Percentiles rank a stretch among this genome's conserved stretches.
These are phyloP conservation scores for Coemansia sp. DNA, from an alignment of 192 early-diverging fungal species.

Conservation along the genomic window DNA sequence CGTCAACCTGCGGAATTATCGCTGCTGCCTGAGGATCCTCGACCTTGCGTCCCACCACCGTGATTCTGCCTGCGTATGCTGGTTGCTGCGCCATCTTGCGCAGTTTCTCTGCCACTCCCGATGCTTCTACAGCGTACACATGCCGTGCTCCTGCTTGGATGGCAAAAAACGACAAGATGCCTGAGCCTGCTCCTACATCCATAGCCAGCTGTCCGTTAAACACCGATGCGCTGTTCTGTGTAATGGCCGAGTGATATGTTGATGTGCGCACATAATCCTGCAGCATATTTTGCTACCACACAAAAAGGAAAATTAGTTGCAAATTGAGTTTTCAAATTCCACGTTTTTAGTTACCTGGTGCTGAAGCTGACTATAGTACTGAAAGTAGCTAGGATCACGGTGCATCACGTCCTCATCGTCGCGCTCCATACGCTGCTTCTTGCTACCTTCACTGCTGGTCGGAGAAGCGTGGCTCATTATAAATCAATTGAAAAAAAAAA, in stretches of 20 bases:
- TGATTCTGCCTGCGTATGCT: slow-evolving; percentile 65
- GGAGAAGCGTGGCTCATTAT: slow-evolving; percentile 4
- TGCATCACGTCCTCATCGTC: slow-evolving; percentile 49
- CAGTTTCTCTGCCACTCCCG: slow-evolving; percentile 92
- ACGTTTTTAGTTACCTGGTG: slow-evolving; percentile 33
- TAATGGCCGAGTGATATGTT: slow-evolving; percentile 88
- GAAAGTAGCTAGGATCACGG: slow-evolving; percentile 50
- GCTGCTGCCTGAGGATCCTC: slow-evolving; percentile 67
- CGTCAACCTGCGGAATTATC: slow-evolving; percentile 78
- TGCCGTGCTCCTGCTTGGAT: slow-evolving; percentile 89
- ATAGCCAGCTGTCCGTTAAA: slow-evolving; percentile 82
- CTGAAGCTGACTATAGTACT: slow-evolving; percentile 53
- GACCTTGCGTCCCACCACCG: slow-evolving; percentile 84
- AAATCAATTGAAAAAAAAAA: background rate
- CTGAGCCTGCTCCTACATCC: slow-evolving; percentile 94
- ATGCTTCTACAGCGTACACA: slow-evolving; percentile 96
- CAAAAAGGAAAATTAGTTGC: background rate
- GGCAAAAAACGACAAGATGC: slow-evolving; percentile 94
- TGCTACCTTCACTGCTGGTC: slow-evolving; percentile 3
- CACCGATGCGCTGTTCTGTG: slow-evolving; percentile 68
- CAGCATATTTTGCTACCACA: slow-evolving; percentile 93
- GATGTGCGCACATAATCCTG: slow-evolving; percentile 94
- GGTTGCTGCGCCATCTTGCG: slow-evolving; percentile 62
- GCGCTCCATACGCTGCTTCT: slow-evolving; percentile 13
- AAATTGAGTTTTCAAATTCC: too few relatives aligned